Conservation (phyloP, 2,329 filamentous ascomycete genomes). For the Ophiocordyceps camponoti-saundersi region DNA sequence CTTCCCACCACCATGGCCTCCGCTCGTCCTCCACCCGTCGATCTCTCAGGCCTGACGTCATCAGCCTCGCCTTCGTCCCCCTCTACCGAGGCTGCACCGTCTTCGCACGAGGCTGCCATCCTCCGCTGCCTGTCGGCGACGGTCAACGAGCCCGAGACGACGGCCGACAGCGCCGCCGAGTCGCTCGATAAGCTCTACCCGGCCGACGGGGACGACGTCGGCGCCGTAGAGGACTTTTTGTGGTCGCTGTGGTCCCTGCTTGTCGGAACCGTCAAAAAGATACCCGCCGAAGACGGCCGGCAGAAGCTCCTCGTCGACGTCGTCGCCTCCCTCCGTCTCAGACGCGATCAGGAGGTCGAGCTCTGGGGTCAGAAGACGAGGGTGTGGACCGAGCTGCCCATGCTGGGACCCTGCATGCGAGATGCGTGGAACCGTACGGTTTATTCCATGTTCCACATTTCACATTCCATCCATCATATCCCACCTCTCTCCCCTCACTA, state of each 20-base stretch:
- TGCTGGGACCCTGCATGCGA: conserved; percentile 12
- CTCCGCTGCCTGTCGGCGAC: conserved; percentile 8
- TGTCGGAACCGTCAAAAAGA: conserved; percentile 8
- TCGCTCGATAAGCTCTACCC: conserved; percentile 11
- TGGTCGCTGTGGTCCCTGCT: conserved; percentile 13
- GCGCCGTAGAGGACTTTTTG: conserved; percentile 10
- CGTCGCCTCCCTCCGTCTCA: conserved; percentile 8
- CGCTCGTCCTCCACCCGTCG: background rate
- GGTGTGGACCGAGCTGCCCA: conserved; percentile 14
- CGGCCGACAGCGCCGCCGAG: conserved; percentile 6
- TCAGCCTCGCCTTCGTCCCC: background rate
- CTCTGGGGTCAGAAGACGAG: conserved; percentile 10
- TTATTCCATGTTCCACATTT: background rate
- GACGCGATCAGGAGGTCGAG: conserved; percentile 7
- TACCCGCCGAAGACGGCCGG: conserved; percentile 11
- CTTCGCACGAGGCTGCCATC: conserved; percentile 5
- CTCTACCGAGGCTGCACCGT: background rate
- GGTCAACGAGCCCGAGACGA: conserved; percentile 5
- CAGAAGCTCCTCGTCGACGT: conserved; percentile 8
- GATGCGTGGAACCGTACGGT: conserved; percentile 14
- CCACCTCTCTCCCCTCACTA: too few species aligned
- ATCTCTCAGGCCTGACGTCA: conserved; percentile 1
- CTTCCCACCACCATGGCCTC: background rate
- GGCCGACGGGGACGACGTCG: conserved; percentile 1
- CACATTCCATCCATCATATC: background rate